Percentiles rank a stretch among this genome's conserved stretches.
phyloP scores from a whole-genome alignment of 441 rosid genomes.

The Populus trichocarpa region DNA sequence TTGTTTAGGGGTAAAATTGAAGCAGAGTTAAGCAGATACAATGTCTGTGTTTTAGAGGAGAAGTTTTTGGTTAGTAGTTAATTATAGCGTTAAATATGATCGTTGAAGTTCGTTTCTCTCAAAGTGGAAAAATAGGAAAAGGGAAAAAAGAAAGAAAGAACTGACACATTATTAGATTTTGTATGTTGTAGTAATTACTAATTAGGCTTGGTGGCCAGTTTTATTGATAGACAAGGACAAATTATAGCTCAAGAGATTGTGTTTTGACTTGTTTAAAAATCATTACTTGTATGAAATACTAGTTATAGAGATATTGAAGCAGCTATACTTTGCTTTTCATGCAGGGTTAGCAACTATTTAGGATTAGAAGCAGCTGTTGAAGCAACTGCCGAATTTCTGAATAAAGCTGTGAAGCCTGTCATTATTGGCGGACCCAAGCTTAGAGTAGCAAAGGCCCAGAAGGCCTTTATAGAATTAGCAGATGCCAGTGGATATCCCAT shows the following conservation, averaged over 20 bases:
- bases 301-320: neutral
- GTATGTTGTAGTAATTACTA: neutral
- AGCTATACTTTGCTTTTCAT: slow-evolving; percentile 7
- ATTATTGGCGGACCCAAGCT: slow-evolving; percentile 66
- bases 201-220: neutral
- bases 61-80: neutral
- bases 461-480: slow-evolving; percentile 51
- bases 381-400: slow-evolving; percentile 54
- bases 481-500: slow-evolving; percentile 59
- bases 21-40: neutral
- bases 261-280: neutral
- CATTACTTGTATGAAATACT: neutral
- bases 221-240: neutral
- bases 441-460: slow-evolving; percentile 47
- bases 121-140: neutral
- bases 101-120: neutral
- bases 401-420: slow-evolving; percentile 75
- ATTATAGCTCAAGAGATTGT: neutral
- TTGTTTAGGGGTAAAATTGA: neutral
- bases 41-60: neutral
- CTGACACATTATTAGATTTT: neutral
- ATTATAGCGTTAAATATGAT: neutral
- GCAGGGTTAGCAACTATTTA: slow-evolving; percentile 54
- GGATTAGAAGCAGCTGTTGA: slow-evolving; percentile 74
- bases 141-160: neutral